phyloP scores from a whole-genome alignment of 1,284 basidiomycete species.

The Trichosporon ovoides region DNA sequence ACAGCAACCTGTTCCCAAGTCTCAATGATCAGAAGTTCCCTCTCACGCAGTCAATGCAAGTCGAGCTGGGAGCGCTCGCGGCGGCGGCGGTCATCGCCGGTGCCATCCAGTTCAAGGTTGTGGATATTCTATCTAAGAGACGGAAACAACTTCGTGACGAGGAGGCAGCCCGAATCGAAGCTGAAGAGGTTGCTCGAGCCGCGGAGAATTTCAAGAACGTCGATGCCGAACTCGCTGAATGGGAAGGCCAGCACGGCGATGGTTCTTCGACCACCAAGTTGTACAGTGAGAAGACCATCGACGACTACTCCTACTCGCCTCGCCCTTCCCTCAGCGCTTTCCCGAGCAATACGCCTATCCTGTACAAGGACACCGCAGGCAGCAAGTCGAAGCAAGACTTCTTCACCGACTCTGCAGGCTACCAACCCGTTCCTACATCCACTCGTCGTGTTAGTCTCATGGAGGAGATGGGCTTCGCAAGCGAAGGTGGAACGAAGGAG shows the following conservation, averaged over 20 bases:
- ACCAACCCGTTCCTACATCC: constrained; percentile 3
- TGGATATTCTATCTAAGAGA: constrained; percentile 70
- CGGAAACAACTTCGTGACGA: constrained; percentile 66
- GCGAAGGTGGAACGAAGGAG: background rate
- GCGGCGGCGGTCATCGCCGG: constrained; percentile 68
- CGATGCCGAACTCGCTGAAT: constrained; percentile 67
- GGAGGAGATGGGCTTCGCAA: constrained; percentile 12
- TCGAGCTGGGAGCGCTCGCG: constrained; percentile 82
- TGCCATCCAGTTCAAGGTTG: constrained; percentile 81
- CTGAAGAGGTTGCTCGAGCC: constrained; percentile 68
- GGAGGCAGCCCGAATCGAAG: constrained; percentile 67
- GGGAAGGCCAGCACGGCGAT: constrained; percentile 75
- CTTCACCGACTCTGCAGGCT: background rate
- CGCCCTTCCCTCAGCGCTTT: background rate
- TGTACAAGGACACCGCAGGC: background rate
- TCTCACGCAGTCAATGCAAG: constrained; percentile 82
- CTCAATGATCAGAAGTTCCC: constrained; percentile 71
- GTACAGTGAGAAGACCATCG: background rate
- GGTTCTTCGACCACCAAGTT: background rate
- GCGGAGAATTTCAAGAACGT: constrained; percentile 65
- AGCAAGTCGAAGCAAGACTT: background rate
- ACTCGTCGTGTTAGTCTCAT: constrained; percentile 19
- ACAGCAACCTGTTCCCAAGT: constrained; percentile 65
- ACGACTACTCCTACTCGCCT: background rate
- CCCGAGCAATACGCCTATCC: background rate